Conservation (phyloP, 176 grass and related monocot genomes). For the Oryza glumipatula region DNA sequence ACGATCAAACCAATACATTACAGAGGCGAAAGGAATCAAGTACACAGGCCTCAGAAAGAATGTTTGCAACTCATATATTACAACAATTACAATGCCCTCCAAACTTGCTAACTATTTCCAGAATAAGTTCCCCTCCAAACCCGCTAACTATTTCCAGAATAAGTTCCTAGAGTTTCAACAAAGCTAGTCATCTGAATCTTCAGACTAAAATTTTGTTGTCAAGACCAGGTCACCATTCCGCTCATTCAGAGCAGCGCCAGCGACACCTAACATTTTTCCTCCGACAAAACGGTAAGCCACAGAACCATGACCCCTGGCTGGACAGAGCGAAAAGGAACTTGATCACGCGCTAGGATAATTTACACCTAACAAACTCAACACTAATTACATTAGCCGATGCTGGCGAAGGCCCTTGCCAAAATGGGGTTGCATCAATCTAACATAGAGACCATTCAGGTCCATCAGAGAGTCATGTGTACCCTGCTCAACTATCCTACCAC, state of each 20-base stretch:
- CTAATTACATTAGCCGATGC: conserved; percentile 84
- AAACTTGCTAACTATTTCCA: conserved; percentile 56
- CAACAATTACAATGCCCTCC: conserved; percentile 59
- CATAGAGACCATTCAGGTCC: conserved; percentile 93
- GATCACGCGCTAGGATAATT: conserved; percentile 58
- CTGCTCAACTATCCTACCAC: conserved; percentile 96
- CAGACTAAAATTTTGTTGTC: conserved; percentile 43
- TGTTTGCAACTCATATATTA: conserved; percentile 64
- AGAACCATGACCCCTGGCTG: neutral
- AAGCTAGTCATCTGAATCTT: conserved; percentile 47
- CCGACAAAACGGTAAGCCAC: neutral
- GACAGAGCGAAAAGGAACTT: conserved; percentile 34
- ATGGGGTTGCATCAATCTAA: conserved; percentile 99
- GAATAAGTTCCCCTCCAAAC: conserved; percentile 54
- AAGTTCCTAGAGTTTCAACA: conserved; percentile 50
- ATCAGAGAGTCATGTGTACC: conserved; percentile 83
- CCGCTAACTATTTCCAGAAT: conserved; percentile 50
- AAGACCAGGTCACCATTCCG: conserved; percentile 40
- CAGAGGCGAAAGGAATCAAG: conserved; percentile 37
- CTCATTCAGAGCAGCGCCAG: conserved; percentile 24
- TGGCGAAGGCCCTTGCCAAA: conserved; percentile 95
- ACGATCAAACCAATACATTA: conserved; percentile 53
- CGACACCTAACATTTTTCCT: conserved; percentile 18
- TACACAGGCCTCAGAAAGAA: conserved; percentile 63
- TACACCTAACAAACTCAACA: conserved; percentile 58